Conservation (phyloP, 768 basidiomycete species). For the Paxillus rubicundulus region DNA sequence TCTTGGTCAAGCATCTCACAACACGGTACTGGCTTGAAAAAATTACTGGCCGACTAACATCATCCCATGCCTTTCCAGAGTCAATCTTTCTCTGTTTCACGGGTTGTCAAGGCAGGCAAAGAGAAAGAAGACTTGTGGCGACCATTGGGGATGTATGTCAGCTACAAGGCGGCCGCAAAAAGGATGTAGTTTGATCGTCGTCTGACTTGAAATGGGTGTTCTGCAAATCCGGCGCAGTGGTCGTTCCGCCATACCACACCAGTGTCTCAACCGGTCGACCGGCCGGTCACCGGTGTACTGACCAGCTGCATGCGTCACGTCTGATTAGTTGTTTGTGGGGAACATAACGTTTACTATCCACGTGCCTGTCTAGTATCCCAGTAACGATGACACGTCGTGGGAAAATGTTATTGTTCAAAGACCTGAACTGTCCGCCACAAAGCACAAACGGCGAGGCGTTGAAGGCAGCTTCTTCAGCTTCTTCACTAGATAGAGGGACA, state of each 20-base stretch:
- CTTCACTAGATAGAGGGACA: neutral
- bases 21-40: neutral
- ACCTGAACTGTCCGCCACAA: constrained; percentile 1
- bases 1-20: too few relatives aligned
- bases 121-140: neutral
- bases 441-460: neutral
- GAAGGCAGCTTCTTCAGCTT: too few relatives aligned
- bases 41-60: constrained; percentile 6
- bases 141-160: constrained; percentile 1
- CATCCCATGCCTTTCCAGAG: constrained; percentile 7
- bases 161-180: constrained; percentile 10
- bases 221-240: neutral
- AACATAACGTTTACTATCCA: constrained; percentile 19
- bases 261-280: neutral
- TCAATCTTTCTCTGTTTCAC: constrained; percentile 9
- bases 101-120: constrained; percentile 3
- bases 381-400: too few relatives aligned
- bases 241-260: neutral
- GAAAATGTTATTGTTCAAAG: neutral
- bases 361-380: constrained; percentile 12
- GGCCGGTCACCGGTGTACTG: too few relatives aligned
- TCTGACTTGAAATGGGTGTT: constrained; percentile 2
- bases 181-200: constrained; percentile 1
- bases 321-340: constrained; percentile 16
- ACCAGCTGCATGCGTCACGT: too few relatives aligned